Conservation (phyloP, 768 basidiomycete species). For the Tulasnella sp. region DNA sequence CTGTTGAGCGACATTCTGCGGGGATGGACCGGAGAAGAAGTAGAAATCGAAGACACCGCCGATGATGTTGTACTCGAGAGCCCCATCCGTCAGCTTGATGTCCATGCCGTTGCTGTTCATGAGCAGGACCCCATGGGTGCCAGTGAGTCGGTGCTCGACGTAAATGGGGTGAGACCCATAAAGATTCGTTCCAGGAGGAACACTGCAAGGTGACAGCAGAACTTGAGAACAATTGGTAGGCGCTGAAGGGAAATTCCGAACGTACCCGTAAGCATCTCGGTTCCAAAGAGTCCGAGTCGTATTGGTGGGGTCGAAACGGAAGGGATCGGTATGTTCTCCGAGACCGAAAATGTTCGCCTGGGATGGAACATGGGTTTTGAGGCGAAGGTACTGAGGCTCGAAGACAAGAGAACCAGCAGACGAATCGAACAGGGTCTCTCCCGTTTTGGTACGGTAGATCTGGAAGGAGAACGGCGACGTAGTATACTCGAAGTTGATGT, state of each 20-base stretch:
- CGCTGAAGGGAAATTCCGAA: neutral
- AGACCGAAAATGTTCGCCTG: slow-evolving; percentile 65
- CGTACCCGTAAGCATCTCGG: slow-evolving; percentile 43
- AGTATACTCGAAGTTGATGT: slow-evolving; percentile 26
- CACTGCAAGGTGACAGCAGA: slow-evolving; percentile 16
- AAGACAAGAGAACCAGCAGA: slow-evolving; percentile 52
- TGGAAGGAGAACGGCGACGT: slow-evolving; percentile 26
- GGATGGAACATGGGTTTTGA: slow-evolving; percentile 48
- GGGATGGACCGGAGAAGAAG: slow-evolving; percentile 47
- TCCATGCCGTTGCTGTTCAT: slow-evolving; percentile 69
- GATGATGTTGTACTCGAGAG: slow-evolving; percentile 63
- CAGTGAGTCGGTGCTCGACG: slow-evolving; percentile 52
- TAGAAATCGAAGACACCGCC: slow-evolving; percentile 70
- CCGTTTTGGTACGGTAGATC: slow-evolving; percentile 22
- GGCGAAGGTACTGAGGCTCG: slow-evolving; percentile 62
- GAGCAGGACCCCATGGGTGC: slow-evolving; percentile 58
- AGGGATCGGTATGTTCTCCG: slow-evolving; percentile 58
- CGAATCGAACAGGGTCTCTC: slow-evolving; percentile 33
- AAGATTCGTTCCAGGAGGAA: slow-evolving; percentile 47
- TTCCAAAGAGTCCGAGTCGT: slow-evolving; percentile 47
- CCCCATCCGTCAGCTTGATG: slow-evolving; percentile 43
- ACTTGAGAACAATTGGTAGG: neutral
- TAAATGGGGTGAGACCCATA: slow-evolving; percentile 65
- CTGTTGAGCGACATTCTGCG: slow-evolving; percentile 47
- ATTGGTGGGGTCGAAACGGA: slow-evolving; percentile 40